Evolutionary conservation across 2,329 filamentous ascomycete genomes (phyloP).

Genomic region (Pyricularia sp.): DNA sequence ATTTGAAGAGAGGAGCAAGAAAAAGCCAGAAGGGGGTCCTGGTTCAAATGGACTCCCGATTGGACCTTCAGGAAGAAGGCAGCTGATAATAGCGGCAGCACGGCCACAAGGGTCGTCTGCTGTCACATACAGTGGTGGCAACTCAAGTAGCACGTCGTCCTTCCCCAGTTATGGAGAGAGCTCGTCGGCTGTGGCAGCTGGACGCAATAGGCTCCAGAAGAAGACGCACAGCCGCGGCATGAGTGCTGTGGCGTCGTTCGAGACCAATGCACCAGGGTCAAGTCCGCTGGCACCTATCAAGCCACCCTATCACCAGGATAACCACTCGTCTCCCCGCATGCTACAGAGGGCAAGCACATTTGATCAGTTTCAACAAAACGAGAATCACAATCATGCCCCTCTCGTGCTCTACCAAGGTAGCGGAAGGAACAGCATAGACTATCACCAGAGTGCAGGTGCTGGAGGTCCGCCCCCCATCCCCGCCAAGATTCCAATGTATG

Average conservation of each 20-base stretch:
- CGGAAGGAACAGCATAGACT: constrained; percentile 17
- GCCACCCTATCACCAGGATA: constrained; percentile 40
- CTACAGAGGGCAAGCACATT: constrained; percentile 39
- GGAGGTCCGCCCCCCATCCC: constrained; percentile 47
- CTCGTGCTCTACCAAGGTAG: constrained; percentile 20
- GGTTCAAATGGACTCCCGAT: neutral
- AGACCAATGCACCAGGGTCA: constrained; percentile 16
- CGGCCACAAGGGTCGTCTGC: constrained; percentile 33
- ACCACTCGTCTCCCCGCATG: constrained; percentile 31
- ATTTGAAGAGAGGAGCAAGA: constrained; percentile 29
- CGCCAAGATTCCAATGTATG: constrained; percentile 55
- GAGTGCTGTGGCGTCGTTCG: neutral
- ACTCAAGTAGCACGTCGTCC: neutral
- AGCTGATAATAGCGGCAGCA: constrained; percentile 35
- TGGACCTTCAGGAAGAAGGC: constrained; percentile 31
- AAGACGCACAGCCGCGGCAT: constrained; percentile 25
- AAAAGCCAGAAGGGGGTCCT: constrained; percentile 18
- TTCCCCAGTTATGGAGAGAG: neutral
- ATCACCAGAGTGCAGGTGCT: constrained; percentile 18
- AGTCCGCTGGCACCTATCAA: constrained; percentile 45
- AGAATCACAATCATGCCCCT: constrained; percentile 41
- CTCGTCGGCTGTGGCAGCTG: constrained; percentile 18
- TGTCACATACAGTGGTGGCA: constrained; percentile 13
- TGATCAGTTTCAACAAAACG: constrained; percentile 21
- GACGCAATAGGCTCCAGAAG: constrained; percentile 57